Evolutionary conservation across 495 filamentous ascomycete species (phyloP).

Genomic region (Hapsidospora chrysogenum): DNA sequence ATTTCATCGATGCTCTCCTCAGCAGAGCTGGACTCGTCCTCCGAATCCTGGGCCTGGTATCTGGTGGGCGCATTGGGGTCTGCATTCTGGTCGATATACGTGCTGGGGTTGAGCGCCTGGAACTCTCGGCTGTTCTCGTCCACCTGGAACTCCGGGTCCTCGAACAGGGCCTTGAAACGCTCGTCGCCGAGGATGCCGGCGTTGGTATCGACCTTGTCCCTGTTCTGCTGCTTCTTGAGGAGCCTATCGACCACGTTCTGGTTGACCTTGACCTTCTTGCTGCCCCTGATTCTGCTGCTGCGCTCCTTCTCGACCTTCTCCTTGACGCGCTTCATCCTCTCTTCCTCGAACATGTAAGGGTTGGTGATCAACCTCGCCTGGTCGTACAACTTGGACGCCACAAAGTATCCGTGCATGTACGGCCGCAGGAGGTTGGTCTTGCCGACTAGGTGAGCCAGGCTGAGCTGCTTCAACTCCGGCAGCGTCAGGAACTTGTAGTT

Average conservation of each 20-base stretch:
- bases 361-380: conserved; percentile 85
- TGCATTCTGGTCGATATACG: conserved; percentile 17
- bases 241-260: conserved; percentile 71
- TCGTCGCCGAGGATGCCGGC: conserved; percentile 56
- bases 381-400: conserved; percentile 81
- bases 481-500: conserved; percentile 95
- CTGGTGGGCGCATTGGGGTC: conserved; percentile 1
- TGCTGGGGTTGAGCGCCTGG: conserved; percentile 73
- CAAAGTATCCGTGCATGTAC: conserved; percentile 98
- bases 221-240: conserved; percentile 62
- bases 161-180: conserved; percentile 79
- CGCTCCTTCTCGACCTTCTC: conserved; percentile 91
- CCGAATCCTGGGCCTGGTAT: conserved; percentile 10
- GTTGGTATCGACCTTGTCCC: conserved; percentile 44
- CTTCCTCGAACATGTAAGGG: conserved; percentile 81
- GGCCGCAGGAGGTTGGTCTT: conserved; percentile 73
- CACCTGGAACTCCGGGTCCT: conserved; percentile 82
- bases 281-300: conserved; percentile 77
- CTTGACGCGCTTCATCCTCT: conserved; percentile 69
- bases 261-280: conserved; percentile 86
- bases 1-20: conserved; percentile 21
- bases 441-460: conserved; percentile 72
- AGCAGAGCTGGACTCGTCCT: conserved; percentile 26
- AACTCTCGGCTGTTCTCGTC: conserved; percentile 86
- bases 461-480: conserved; percentile 63